Conservation (phyloP, 2,329 filamentous ascomycete genomes). For the Colletotrichum cordylinicola region DNA sequence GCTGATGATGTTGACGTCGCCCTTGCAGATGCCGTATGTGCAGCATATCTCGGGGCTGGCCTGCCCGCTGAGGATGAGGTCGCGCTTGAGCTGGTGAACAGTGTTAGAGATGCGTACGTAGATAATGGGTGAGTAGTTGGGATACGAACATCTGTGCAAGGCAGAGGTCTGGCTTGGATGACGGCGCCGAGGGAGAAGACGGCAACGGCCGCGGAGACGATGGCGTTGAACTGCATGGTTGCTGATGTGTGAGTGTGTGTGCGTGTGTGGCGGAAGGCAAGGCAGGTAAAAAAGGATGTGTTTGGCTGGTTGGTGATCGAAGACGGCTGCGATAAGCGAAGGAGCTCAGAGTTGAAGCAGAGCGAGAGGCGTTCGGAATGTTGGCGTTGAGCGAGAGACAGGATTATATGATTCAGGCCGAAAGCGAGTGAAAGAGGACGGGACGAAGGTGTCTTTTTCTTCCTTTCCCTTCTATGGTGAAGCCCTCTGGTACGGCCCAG, state of each 20-base stretch:
- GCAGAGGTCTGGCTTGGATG: constrained; percentile 38
- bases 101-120: constrained; percentile 8
- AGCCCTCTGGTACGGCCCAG: neutral
- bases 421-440: neutral
- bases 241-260: neutral
- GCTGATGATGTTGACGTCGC: constrained; percentile 54
- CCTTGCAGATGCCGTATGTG: constrained; percentile 58
- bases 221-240: constrained; percentile 30
- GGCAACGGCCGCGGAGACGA: constrained; percentile 27
- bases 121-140: neutral
- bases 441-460: neutral
- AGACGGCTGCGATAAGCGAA: neutral
- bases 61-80: constrained; percentile 52
- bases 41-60: constrained; percentile 57
- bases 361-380: neutral
- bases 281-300: neutral
- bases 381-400: neutral
- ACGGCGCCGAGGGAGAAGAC: constrained; percentile 30
- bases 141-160: constrained; percentile 42
- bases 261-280: neutral
- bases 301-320: neutral
- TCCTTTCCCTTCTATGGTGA: neutral
- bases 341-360: neutral
- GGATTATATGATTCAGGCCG: neutral
- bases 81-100: constrained; percentile 35